These are phyloP conservation scores for Penicillium sp. DNA, from an alignment of 2,329 filamentous ascomycete genomes.

Conservation along the genomic window DNA sequence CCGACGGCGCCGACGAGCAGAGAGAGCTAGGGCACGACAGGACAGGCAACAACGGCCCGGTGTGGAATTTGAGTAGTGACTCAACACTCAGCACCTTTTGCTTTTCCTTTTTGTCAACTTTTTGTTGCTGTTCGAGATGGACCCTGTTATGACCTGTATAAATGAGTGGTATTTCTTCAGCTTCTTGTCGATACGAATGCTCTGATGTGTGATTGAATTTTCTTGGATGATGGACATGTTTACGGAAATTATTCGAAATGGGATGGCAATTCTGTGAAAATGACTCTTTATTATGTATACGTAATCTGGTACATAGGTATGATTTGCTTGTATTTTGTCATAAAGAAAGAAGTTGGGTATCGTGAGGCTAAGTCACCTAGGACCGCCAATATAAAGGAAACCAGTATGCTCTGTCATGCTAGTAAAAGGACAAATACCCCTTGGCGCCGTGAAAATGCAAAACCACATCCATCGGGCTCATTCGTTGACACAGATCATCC, in stretches of 20 bases:
- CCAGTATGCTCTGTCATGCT: not conserved
- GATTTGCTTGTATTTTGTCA: not conserved
- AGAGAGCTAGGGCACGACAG: slow-evolving; percentile 45
- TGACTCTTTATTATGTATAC: not conserved
- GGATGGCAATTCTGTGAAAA: not conserved
- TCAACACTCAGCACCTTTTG: not conserved
- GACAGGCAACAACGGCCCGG: slow-evolving; percentile 43
- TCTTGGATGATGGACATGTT: slow-evolving; percentile 3
- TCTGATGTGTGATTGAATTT: slow-evolving; percentile 10
- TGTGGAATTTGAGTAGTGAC: slow-evolving; percentile 47
- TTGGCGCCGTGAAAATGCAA: slow-evolving; percentile 8
- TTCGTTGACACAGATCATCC: slow-evolving; percentile 19
- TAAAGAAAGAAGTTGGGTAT: slow-evolving; percentile 1
- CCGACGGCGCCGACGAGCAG: slow-evolving; percentile 49
- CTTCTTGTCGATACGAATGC: slow-evolving; percentile 14
- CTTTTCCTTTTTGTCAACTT: not conserved
- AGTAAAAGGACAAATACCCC: slow-evolving; percentile 1
- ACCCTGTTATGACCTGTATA: slow-evolving; percentile 16
- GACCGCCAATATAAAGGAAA: not conserved
- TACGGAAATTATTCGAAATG: slow-evolving; percentile 7
- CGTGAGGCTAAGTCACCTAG: not conserved
- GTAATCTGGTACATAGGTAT: not conserved
- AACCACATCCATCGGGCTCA: not conserved
- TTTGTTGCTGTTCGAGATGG: slow-evolving; percentile 1
- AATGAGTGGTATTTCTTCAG: slow-evolving; percentile 8